Conservation (phyloP, 306 rosid species). For the Cucurbita moschata region DNA sequence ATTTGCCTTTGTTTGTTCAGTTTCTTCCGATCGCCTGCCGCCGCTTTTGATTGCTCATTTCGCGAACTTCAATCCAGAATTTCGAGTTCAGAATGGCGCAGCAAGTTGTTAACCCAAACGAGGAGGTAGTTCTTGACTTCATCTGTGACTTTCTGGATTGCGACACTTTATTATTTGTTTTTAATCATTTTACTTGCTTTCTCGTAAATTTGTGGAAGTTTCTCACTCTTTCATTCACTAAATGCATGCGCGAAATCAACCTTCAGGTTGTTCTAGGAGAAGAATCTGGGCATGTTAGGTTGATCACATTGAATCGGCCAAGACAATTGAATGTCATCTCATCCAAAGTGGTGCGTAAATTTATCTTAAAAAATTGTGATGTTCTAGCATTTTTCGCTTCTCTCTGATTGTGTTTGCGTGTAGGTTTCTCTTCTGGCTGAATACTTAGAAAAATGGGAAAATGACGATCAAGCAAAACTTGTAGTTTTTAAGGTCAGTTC, state of each 20-base stretch:
- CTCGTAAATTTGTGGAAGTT: not conserved
- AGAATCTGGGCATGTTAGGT: conserved; percentile 56
- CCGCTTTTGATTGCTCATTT: not conserved
- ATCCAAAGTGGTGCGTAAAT: conserved; percentile 33
- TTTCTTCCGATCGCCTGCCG: not conserved
- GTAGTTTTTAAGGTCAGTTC: conserved; percentile 59
- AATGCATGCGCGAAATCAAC: conserved; percentile 9
- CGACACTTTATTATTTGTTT: too few species aligned
- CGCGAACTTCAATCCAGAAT: not conserved
- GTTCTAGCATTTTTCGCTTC: not conserved
- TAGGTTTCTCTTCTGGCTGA: conserved; percentile 67
- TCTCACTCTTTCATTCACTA: not conserved
- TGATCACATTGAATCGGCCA: conserved; percentile 70
- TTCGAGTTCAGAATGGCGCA: conserved; percentile 31
- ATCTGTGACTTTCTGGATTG: not conserved
- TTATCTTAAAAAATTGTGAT: not conserved
- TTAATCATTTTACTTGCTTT: not conserved
- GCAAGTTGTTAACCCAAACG: conserved; percentile 19
- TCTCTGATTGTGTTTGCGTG: not conserved
- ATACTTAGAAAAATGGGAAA: conserved; percentile 84
- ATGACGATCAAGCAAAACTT: conserved; percentile 60
- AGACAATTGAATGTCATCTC: conserved; percentile 81
- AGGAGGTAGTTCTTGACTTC: conserved; percentile 24
- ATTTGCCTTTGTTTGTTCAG: not conserved
- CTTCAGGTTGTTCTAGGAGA: conserved; percentile 67